Percentiles rank a stretch among this genome's conserved stretches.
phyloP scores from a whole-genome alignment of 257 asterid genomes.

The Ehretia macrophylla region DNA sequence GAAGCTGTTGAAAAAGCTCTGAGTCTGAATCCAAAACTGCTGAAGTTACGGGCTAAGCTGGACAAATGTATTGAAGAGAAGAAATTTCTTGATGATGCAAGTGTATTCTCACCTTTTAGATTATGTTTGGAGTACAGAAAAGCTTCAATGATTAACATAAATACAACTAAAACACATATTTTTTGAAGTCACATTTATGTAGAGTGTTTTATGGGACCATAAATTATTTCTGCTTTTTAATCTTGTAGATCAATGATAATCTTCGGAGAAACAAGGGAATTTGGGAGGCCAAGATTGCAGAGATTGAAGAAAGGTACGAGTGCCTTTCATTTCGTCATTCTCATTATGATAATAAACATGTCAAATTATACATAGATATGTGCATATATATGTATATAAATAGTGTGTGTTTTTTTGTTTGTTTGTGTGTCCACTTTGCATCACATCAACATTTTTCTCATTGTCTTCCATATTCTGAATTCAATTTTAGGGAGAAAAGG shows the following conservation, averaged over 20 bases:
- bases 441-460: no score
- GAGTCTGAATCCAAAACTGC: slow-evolving; percentile 64
- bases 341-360: no score
- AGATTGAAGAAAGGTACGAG: slow-evolving; percentile 60
- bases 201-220: background rate
- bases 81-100: slow-evolving; percentile 79
- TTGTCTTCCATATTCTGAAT: background rate
- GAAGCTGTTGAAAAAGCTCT: slow-evolving; percentile 70
- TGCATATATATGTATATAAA: no score
- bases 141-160: no score
- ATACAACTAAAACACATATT: no score
- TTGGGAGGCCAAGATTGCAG: slow-evolving; percentile 70
- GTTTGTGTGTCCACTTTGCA: no score
- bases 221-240: slow-evolving; percentile 3
- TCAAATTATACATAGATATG: no score
- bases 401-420: no score
- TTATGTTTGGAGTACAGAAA: no score
- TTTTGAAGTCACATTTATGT: background rate
- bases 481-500: slow-evolving; percentile 50
- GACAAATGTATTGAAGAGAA: slow-evolving; percentile 60
- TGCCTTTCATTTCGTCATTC: background rate
- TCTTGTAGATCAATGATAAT: slow-evolving; percentile 76
- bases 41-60: slow-evolving; percentile 65
- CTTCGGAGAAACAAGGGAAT: slow-evolving; percentile 65
- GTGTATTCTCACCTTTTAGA: slow-evolving; percentile 10